phyloP scores from a whole-genome alignment of 2,329 filamentous ascomycete genomes.

The Elsinoe perseae region DNA sequence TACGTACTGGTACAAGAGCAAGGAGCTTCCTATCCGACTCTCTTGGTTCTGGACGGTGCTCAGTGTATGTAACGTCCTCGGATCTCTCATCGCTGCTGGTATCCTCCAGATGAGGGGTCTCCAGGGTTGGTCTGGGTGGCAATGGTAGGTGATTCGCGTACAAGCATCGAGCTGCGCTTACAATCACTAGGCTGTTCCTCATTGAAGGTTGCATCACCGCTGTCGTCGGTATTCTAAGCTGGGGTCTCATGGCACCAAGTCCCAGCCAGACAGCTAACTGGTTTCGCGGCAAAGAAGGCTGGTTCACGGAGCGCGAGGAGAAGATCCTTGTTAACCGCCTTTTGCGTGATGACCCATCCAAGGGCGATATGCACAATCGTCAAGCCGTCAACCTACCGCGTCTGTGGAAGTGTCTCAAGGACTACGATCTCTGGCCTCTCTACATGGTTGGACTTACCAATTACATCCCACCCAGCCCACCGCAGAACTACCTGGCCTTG shows the following conservation, averaged over 20 bases:
- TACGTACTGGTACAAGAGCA: constrained; percentile 67
- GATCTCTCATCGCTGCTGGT: constrained; percentile 50
- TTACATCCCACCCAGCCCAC: constrained; percentile 47
- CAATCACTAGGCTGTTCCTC: constrained; percentile 37
- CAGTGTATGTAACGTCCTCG: constrained; percentile 47
- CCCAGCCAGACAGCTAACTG: constrained; percentile 55
- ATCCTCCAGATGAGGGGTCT: constrained; percentile 42
- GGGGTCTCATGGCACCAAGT: constrained; percentile 52
- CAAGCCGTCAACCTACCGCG: constrained; percentile 45
- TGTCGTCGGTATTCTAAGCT: constrained; percentile 48
- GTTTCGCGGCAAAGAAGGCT: constrained; percentile 54
- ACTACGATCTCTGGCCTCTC: constrained; percentile 49
- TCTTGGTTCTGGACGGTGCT: constrained; percentile 65
- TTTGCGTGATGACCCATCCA: constrained; percentile 51
- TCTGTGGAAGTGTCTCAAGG: constrained; percentile 47
- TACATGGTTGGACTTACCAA: constrained; percentile 49
- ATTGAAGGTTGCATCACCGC: constrained; percentile 44
- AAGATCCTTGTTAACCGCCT: constrained; percentile 56
- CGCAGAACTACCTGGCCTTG: constrained; percentile 51
- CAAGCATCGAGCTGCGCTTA: background rate
- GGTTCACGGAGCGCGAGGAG: constrained; percentile 61
- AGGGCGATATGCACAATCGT: constrained; percentile 53
- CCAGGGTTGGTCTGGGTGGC: constrained; percentile 38
- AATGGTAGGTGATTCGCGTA: constrained; percentile 30
- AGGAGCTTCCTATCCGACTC: constrained; percentile 60